Conservation (phyloP, 768 basidiomycete genomes). For the Lentinula detonsa region DNA sequence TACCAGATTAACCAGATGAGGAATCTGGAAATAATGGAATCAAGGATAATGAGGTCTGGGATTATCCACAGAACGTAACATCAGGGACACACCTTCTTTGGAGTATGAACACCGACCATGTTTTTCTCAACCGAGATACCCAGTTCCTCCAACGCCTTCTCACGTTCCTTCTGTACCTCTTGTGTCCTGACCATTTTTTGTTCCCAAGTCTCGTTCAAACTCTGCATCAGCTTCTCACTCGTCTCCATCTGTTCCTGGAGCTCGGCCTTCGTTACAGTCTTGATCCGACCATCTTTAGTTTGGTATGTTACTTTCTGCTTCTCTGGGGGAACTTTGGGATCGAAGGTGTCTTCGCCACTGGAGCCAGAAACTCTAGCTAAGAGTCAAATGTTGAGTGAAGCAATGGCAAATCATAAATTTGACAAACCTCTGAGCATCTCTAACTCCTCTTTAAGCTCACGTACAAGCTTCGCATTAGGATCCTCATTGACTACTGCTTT, state of each 20-base stretch:
- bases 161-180: conserved; percentile 93
- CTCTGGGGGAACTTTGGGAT: conserved; percentile 86
- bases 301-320: conserved; percentile 94
- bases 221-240: conserved; percentile 92
- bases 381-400: background rate
- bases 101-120: conserved; percentile 93
- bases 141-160: conserved; percentile 95
- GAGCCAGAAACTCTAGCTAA: conserved; percentile 69
- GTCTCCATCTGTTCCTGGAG: conserved; percentile 95
- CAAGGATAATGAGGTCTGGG: background rate
- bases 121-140: conserved; percentile 98
- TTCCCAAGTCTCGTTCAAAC: conserved; percentile 95
- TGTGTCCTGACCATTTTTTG: conserved; percentile 87
- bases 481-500: conserved; percentile 99
- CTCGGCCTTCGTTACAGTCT: conserved; percentile 95
- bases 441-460: conserved; percentile 97
- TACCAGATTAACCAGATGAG: conserved; percentile 90
- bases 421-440: conserved; percentile 75
- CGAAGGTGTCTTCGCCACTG: conserved; percentile 68
- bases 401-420: background rate
- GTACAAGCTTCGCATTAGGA: conserved; percentile 97
- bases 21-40: conserved; percentile 51
- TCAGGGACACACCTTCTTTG: conserved; percentile 65
- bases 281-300: conserved; percentile 88
- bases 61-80: background rate